Evolutionary conservation across 192 early-diverging fungal species (phyloP), one percentile per base, ranked within the genome.

Genomic region (Coemansia sp.): DNA sequence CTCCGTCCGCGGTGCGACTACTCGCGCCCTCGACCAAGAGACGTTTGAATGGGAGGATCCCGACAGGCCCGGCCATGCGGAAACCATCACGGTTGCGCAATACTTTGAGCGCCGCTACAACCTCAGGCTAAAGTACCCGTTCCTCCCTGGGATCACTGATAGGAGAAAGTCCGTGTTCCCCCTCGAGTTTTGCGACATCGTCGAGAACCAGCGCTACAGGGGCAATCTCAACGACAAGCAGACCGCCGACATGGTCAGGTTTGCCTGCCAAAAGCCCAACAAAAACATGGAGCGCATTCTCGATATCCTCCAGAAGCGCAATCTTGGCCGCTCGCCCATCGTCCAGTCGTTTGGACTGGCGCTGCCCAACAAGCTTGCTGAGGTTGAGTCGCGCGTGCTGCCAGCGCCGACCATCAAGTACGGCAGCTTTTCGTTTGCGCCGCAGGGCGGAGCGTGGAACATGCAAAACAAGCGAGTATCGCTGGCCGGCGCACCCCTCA

Each of bases 211-310:
- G 79, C 87, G 93, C 39, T 88, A 92, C 67, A 75, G 89, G 65
- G 85, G 91, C 64, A 94, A 94, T 68, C 76, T 96, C 36, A 88
- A 93, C 65, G 92, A 96, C 43, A 75, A 76, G 37, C 90, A 95
- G 84, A 96, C 95, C 0, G 91, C 94, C 0, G 94, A 98, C 65
- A 96, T 98, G 95, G 96, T 98, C 69, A 93, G 89, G 36, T 94
- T 93, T 68, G 94, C 94, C 0, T 94, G 92, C 67, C 89, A 92
- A 73, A 86, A 85, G 27, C 96, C 95, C 1, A 85, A 87, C 56
- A 86, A 93, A 14, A 92, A 95, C 54, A 86, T 87, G 58, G 87
- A 91, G 71, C 93, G 92, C 68, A 98, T 98, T 67, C 42, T 4
- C 6, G 86, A 90, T 22, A 90, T 88, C 12, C 71, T 93, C 12